Base-by-base conservation (phyloP, 2,329 filamentous ascomycete genomes). In the Arthrobotrys pseudoclavata region DNA sequence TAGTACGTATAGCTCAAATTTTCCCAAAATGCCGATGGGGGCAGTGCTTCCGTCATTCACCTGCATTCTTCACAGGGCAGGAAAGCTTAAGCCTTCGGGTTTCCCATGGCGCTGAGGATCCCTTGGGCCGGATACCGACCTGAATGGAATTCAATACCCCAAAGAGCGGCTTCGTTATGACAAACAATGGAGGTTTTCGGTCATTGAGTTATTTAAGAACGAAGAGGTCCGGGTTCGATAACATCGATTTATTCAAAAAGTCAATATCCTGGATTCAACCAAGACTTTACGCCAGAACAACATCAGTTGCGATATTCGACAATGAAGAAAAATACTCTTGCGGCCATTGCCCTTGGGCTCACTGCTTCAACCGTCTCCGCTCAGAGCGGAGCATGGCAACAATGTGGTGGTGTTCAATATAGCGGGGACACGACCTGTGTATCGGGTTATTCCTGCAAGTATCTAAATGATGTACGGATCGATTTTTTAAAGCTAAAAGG, bases 381-480 rank as follows among this genome's bases (percentile, higher is more conserved):
- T 4, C 83, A 85, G 75, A 80, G 67, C 45, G 81, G 79, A 5
- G 82, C 83, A 0, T 86, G 83, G 80, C 82, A 77, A 3, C 85
- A 86, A 76, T 86, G 86, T 37, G 86, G 85, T 37, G 85, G 85
- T 15, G 80, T 80, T 12, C 78, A 69, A 47, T 86, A 82, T 80
- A 80, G 79, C 10, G 85, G 85, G 0, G 48, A 80, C 0, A 86
- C 82, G 0, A 83, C 82, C 0, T 86, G 85, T 42, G 82, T 84
- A n/a, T 81, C 83, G 24, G 85, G 85, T 1, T 85, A 85, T 53
- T 81, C 81, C 0, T 86, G 85, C 80, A 81, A 77, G 3, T 81
- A 82, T 52, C 72, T 81, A 5, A 86, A 86, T 78, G 80, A 83
- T n/a, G 74, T 77, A 68, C 40, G 74, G 85, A 82, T 79, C 86